Conservation (phyloP, 2,329 filamentous ascomycete species). For the Alternaria brassicae region DNA sequence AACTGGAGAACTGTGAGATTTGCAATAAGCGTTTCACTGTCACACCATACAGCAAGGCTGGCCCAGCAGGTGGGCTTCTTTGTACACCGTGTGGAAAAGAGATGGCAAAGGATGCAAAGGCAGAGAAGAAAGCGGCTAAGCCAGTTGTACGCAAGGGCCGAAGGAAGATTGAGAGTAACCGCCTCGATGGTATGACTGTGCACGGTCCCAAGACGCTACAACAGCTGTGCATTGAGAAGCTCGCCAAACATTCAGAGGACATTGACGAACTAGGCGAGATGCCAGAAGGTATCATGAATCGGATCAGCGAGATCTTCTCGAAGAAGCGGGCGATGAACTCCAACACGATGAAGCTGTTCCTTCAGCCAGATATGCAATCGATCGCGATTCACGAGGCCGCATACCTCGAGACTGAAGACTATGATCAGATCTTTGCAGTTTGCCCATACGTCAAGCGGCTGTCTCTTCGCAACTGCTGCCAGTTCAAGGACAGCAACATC, state of each 20-base stretch:
- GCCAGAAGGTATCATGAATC: conserved; percentile 63
- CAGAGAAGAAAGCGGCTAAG: conserved; percentile 65
- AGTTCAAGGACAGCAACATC: conserved; percentile 86
- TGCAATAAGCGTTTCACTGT: conserved; percentile 92
- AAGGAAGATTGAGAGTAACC: conserved; percentile 80
- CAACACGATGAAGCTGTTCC: conserved; percentile 58
- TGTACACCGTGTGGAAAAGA: conserved; percentile 83
- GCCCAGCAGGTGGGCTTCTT: conserved; percentile 83
- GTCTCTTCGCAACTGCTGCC: conserved; percentile 83
- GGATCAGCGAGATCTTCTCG: conserved; percentile 68
- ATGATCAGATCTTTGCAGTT: conserved; percentile 78
- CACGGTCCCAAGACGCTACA: conserved; percentile 73
- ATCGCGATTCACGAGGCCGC: conserved; percentile 69
- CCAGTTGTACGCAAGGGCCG: conserved; percentile 67
- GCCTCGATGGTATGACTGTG: conserved; percentile 75
- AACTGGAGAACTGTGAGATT: conserved; percentile 85
- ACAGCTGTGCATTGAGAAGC: conserved; percentile 69
- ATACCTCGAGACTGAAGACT: conserved; percentile 76
- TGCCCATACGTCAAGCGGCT: conserved; percentile 73
- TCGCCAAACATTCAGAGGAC: conserved; percentile 68
- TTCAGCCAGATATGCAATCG: conserved; percentile 60
- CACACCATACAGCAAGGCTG: conserved; percentile 83
- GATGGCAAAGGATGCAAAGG: conserved; percentile 70
- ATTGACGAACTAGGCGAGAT: conserved; percentile 71
- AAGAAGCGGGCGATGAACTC: conserved; percentile 66